phyloP scores from a whole-genome alignment of 2,329 filamentous ascomycete genomes.

The Xylariaceae sp. region DNA sequence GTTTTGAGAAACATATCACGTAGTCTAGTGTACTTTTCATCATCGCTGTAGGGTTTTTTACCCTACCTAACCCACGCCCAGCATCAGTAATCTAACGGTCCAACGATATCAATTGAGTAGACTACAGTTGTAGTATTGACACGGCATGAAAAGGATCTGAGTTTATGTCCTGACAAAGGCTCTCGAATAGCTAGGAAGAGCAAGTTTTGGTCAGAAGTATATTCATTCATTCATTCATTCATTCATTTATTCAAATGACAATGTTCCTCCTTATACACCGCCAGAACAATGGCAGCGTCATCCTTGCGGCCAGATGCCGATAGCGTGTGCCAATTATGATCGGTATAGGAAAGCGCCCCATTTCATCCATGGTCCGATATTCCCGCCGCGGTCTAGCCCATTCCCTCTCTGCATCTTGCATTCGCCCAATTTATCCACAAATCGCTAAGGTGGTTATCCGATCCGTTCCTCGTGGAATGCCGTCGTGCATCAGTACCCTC shows the following conservation, averaged over 20 bases:
- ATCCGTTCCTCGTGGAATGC: constrained; percentile 1
- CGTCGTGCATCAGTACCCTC: background rate
- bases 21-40: too few species aligned
- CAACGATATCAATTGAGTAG: too few species aligned
- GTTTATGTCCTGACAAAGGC: background rate
- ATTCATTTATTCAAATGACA: too few species aligned
- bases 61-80: constrained; percentile 8
- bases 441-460: background rate
- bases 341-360: background rate
- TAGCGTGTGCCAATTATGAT: background rate
- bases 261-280: background rate
- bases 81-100: constrained; percentile 8
- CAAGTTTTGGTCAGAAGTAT: constrained; percentile 8
- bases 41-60: too few species aligned
- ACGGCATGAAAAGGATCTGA: too few species aligned
- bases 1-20: too few species aligned
- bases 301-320: background rate
- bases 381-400: background rate
- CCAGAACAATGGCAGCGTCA: background rate
- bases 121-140: too few species aligned
- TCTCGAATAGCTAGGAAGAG: too few species aligned
- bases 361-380: background rate
- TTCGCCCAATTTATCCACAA: background rate
- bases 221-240: constrained; percentile 11
- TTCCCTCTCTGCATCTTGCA: background rate